Evolutionary conservation across 305 asterid species (phyloP).

Genomic region (Solanum hybrid): DNA sequence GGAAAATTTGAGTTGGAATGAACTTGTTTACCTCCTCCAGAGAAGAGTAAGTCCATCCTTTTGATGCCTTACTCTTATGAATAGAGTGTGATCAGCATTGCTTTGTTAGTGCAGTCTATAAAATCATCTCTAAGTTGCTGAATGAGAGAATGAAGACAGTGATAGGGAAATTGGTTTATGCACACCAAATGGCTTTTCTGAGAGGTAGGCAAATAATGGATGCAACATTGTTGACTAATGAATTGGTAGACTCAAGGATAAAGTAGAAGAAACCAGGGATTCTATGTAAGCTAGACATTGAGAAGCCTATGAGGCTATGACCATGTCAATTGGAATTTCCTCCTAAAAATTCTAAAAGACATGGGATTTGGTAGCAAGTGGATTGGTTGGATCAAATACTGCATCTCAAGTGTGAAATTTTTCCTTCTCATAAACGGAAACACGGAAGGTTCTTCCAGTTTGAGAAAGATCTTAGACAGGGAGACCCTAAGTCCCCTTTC

Average conservation of each 20-base stretch:
- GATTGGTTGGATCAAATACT: background rate
- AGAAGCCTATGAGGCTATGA: background rate
- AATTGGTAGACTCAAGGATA: background rate
- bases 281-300: background rate
- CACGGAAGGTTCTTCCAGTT: background rate
- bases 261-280: background rate
- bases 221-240: background rate
- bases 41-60: background rate
- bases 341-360: background rate
- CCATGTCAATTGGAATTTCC: background rate
- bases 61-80: background rate
- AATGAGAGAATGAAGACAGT: background rate
- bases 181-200: background rate
- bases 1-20: conserved; percentile 19
- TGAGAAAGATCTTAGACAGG: background rate
- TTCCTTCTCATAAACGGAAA: background rate
- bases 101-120: background rate
- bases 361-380: background rate
- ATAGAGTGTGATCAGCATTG: background rate
- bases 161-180: background rate
- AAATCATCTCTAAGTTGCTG: background rate
- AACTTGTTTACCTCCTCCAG: background rate
- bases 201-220: background rate
- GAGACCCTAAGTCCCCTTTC: background rate
- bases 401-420: background rate